These are phyloP conservation scores for Populus euphratica DNA, from an alignment of 345 rosid species.

Conservation along the genomic window DNA sequence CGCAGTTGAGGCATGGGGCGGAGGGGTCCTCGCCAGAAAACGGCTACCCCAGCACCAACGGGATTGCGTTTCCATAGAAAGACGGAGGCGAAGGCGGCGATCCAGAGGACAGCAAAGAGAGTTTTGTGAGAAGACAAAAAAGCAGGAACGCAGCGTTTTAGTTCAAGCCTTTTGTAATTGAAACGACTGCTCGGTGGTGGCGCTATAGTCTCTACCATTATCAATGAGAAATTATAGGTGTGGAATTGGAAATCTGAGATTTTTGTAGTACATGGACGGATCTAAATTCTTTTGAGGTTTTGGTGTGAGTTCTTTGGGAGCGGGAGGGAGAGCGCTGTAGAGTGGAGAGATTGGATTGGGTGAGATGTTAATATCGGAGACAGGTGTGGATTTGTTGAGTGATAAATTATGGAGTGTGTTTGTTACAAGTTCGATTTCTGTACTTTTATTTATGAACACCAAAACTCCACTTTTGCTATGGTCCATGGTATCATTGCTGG, in stretches of 20 bases:
- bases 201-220: constrained; percentile 52
- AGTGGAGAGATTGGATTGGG: constrained; percentile 6
- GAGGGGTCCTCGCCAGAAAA: constrained; percentile 36
- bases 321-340: background rate
- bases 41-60: constrained; percentile 39
- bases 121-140: constrained; percentile 67
- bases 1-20: constrained; percentile 54
- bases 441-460: background rate
- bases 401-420: background rate
- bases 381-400: constrained; percentile 15
- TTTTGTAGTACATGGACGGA: constrained; percentile 3
- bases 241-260: background rate
- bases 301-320: background rate
- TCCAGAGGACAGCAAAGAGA: constrained; percentile 72
- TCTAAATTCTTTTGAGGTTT: background rate
- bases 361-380: constrained; percentile 33
- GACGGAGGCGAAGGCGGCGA: constrained; percentile 71
- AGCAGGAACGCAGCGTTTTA: constrained; percentile 53
- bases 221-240: background rate
- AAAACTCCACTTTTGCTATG: too few species aligned
- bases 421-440: too few species aligned
- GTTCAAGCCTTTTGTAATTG: constrained; percentile 43
- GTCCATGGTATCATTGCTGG: too few species aligned
- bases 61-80: constrained; percentile 71
- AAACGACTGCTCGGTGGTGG: constrained; percentile 42